Conservation (phyloP, 2,329 filamentous ascomycete species). For the Penicillium nordicum region DNA sequence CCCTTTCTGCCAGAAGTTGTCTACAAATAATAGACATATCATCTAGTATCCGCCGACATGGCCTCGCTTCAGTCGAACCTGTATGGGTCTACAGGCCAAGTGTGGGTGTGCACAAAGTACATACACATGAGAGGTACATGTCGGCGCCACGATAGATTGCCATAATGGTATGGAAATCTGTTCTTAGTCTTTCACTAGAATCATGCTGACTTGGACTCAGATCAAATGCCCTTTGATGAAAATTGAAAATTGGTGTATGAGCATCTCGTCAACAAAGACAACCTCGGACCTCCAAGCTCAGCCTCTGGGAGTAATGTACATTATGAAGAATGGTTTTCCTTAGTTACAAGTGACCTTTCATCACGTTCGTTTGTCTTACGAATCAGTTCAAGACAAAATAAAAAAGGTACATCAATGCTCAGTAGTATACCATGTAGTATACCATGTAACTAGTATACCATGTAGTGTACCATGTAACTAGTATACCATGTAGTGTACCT, state of each 20-base stretch:
- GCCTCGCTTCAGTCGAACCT: conserved; percentile 3
- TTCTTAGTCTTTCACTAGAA: not conserved
- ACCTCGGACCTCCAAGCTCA: not conserved
- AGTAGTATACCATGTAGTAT: too few relatives aligned
- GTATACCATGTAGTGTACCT: not conserved
- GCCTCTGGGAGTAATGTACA: not conserved
- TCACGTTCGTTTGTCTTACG: not conserved
- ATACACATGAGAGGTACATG: conserved; percentile 17
- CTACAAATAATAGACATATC: conserved; percentile 1
- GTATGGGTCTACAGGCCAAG: not conserved
- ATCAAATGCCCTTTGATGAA: conserved; percentile 12
- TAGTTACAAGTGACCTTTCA: not conserved
- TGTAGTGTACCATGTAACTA: not conserved
- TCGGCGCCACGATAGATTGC: conserved; percentile 28
- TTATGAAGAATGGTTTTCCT: not conserved
- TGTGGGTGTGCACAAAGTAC: not conserved
- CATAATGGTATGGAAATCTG: conserved; percentile 24
- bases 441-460: too few relatives aligned
- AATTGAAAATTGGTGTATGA: conserved; percentile 2
- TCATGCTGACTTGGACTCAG: conserved; percentile 21
- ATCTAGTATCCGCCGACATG: conserved; percentile 25
- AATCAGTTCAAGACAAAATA: not conserved
- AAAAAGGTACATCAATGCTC: not conserved
- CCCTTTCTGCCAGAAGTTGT: conserved; percentile 6
- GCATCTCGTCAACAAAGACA: not conserved